Conservation (phyloP, 768 basidiomycete species). For the Pluteus cervinus region DNA sequence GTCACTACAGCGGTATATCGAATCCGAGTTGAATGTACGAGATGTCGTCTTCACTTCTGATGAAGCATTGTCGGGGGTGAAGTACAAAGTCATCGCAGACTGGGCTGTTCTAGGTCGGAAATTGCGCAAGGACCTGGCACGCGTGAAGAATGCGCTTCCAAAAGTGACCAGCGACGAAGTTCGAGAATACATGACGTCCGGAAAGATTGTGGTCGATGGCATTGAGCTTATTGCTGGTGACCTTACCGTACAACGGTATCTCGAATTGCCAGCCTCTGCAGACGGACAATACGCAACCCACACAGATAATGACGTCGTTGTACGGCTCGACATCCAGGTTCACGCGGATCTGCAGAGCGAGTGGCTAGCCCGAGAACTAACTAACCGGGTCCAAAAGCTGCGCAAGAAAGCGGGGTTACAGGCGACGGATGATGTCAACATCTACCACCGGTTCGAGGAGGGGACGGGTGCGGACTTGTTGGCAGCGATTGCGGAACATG, state of each 20-base stretch:
- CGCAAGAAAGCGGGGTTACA: slow-evolving; percentile 95
- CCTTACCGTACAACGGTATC: slow-evolving; percentile 83
- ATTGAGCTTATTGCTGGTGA: slow-evolving; percentile 91
- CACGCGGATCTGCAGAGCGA: slow-evolving; percentile 84
- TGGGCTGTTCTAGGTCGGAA: slow-evolving; percentile 94
- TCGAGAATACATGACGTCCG: slow-evolving; percentile 67
- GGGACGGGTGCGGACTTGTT: slow-evolving; percentile 60
- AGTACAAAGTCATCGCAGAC: slow-evolving; percentile 89
- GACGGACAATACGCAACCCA: slow-evolving; percentile 73
- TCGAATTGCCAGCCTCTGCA: slow-evolving; percentile 62
- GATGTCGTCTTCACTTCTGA: slow-evolving; percentile 86
- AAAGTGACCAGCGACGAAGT: slow-evolving; percentile 75
- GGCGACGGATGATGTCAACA: slow-evolving; percentile 88
- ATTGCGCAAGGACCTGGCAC: slow-evolving; percentile 84
- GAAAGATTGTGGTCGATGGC: slow-evolving; percentile 80
- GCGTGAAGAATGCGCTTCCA: slow-evolving; percentile 86
- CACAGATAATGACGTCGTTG: slow-evolving; percentile 92
- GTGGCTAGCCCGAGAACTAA: slow-evolving; percentile 85
- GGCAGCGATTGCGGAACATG: slow-evolving; percentile 58
- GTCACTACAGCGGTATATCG: slow-evolving; percentile 81
- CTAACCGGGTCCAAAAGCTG: slow-evolving; percentile 90
- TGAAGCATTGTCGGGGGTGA: slow-evolving; percentile 79
- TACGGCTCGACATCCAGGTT: slow-evolving; percentile 84
- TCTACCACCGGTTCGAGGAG: slow-evolving; percentile 78
- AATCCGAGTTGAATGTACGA: slow-evolving; percentile 93